A percentile compares a stretch with the other conserved stretches of the same genome.
phyloP scores from a whole-genome alignment of 1,139 yeast species.

The Yamadazyma friedrichii region DNA sequence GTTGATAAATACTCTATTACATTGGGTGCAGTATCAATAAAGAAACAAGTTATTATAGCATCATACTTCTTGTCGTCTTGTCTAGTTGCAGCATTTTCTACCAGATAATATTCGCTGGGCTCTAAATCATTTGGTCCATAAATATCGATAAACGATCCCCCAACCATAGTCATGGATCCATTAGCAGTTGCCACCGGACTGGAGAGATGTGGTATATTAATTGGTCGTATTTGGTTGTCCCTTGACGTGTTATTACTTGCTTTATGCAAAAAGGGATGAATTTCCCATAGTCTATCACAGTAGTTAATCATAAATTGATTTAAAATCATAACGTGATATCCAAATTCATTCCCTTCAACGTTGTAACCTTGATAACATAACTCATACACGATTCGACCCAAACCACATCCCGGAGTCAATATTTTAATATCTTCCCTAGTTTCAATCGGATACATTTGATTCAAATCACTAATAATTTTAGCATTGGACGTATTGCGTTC shows the following conservation, averaged over 20 bases:
- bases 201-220: conserved; percentile 50
- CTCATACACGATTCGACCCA: conserved; percentile 77
- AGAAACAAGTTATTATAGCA: conserved; percentile 68
- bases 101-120: conserved; percentile 7
- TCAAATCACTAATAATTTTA: conserved; percentile 46
- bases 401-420: conserved; percentile 81
- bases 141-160: conserved; percentile 77
- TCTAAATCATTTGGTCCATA: conserved; percentile 50
- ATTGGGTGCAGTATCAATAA: conserved; percentile 77
- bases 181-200: not conserved
- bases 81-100: conserved; percentile 35
- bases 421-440: conserved; percentile 45
- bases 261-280: conserved; percentile 57
- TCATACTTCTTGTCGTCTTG: conserved; percentile 43
- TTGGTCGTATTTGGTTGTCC: conserved; percentile 43
- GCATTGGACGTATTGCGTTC: conserved; percentile 51
- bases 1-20: conserved; percentile 66
- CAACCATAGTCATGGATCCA: conserved; percentile 61
- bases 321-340: conserved; percentile 75
- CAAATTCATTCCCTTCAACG: conserved; percentile 84
- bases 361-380: conserved; percentile 64
- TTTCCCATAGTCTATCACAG: conserved; percentile 35
- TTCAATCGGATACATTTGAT: conserved; percentile 34
- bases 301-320: conserved; percentile 65
- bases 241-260: conserved; percentile 48